A percentile compares a stretch with the other conserved stretches of the same genome.
phyloP scores from a whole-genome alignment of 805 yeast species.

The Blastobotrys mokoenaii region DNA sequence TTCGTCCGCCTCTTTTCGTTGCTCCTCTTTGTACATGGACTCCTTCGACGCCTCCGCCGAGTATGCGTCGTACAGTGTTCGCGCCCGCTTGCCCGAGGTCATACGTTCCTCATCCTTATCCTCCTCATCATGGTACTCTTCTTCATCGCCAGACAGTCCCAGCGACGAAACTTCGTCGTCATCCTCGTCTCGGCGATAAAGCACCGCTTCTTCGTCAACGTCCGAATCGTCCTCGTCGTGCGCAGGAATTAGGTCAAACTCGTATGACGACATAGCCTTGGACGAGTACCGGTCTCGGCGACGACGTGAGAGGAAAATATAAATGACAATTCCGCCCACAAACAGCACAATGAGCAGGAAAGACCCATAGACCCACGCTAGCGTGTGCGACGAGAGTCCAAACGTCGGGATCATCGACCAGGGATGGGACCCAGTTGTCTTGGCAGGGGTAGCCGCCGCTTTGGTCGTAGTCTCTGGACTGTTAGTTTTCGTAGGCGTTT shows the following conservation, averaged over 20 bases:
- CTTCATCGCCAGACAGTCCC: slow-evolving; percentile 4
- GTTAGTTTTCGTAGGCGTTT: slow-evolving; percentile 1
- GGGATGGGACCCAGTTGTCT: slow-evolving; percentile 6
- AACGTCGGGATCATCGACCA: slow-evolving; percentile 24
- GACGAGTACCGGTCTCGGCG: slow-evolving; percentile 9
- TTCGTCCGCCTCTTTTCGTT: too few relatives aligned
- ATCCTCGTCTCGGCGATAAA: slow-evolving; percentile 1
- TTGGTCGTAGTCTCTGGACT: neutral
- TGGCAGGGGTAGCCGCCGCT: slow-evolving; percentile 6
- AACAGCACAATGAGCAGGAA: slow-evolving; percentile 40
- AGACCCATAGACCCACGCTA: slow-evolving; percentile 28
- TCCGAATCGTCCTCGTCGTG: slow-evolving; percentile 15
- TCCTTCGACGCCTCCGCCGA: slow-evolving; percentile 4
- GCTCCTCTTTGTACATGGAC: too few relatives aligned
- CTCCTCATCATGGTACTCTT: slow-evolving; percentile 4
- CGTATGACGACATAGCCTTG: slow-evolving; percentile 13
- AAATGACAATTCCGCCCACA: slow-evolving; percentile 29
- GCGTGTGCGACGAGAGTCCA: slow-evolving; percentile 23
- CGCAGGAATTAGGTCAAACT: slow-evolving; percentile 20
- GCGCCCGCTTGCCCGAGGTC: slow-evolving; percentile 9
- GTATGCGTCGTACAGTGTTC: slow-evolving; percentile 10
- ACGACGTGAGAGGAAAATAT: slow-evolving; percentile 35
- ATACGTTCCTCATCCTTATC: neutral
- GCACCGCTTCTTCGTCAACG: slow-evolving; percentile 8
- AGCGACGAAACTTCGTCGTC: slow-evolving; percentile 1